Percentiles rank a stretch among this genome's conserved stretches.
phyloP scores from a whole-genome alignment of 1,139 yeast genomes.

The Barnettozyma hawaiiensis region DNA sequence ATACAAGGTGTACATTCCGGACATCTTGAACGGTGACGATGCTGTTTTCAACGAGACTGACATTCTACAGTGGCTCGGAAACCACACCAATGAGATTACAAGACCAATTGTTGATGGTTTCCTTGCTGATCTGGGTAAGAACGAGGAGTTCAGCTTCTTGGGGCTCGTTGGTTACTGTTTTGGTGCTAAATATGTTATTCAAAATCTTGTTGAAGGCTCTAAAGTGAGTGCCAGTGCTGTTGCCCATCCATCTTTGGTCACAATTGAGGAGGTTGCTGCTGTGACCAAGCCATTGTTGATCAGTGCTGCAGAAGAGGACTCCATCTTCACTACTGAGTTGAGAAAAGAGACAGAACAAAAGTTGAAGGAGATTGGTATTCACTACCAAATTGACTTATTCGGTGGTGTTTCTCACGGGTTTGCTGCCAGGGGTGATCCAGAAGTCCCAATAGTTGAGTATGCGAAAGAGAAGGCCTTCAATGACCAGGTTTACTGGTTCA shows the following conservation, averaged over 20 bases:
- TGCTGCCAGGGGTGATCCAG: slow-evolving; percentile 68
- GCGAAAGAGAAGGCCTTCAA: slow-evolving; percentile 64
- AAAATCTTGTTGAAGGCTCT: slow-evolving; percentile 45
- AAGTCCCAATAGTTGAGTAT: slow-evolving; percentile 47
- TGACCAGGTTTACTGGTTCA: slow-evolving; percentile 57
- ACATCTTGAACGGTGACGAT: slow-evolving; percentile 55
- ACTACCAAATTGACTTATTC: slow-evolving; percentile 55
- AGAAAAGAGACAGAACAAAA: slow-evolving; percentile 56
- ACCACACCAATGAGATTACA: slow-evolving; percentile 47
- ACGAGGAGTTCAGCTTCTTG: slow-evolving; percentile 45
- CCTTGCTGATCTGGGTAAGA: slow-evolving; percentile 38
- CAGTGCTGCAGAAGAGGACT: slow-evolving; percentile 68
- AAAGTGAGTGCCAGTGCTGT: slow-evolving; percentile 54
- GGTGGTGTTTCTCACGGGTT: slow-evolving; percentile 68
- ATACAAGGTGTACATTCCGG: slow-evolving; percentile 68
- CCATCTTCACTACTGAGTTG: slow-evolving; percentile 53
- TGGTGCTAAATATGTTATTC: slow-evolving; percentile 68
- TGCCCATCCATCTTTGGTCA: slow-evolving; percentile 77
- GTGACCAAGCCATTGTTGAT: slow-evolving; percentile 58
- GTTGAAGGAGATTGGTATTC: slow-evolving; percentile 44
- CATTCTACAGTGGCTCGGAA: slow-evolving; percentile 44
- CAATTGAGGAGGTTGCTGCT: slow-evolving; percentile 55
- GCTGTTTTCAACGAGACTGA: slow-evolving; percentile 28
- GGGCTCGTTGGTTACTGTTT: slow-evolving; percentile 76
- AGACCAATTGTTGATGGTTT: slow-evolving; percentile 39